Conservation (phyloP, 2,329 filamentous ascomycete species). For the Celoporthe dispersa region DNA sequence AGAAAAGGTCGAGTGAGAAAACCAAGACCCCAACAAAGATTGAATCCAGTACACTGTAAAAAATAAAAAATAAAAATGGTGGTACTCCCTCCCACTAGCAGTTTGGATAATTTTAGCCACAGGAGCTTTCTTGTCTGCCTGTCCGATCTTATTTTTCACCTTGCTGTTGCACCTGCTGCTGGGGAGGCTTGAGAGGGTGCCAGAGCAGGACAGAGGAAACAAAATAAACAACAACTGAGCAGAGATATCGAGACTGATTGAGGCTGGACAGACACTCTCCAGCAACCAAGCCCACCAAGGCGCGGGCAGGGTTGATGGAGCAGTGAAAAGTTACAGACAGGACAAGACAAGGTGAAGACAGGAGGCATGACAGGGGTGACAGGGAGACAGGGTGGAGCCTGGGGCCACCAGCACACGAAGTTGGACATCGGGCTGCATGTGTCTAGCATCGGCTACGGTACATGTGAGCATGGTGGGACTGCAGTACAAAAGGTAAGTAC, state of each 20-base stretch:
- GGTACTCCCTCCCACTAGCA: not conserved
- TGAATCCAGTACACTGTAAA: not conserved
- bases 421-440: not conserved
- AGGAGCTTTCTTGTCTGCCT: not conserved
- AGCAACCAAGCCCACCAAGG: not conserved
- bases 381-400: not conserved
- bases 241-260: not conserved
- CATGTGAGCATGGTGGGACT: not conserved
- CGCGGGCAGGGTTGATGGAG: not conserved
- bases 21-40: not conserved
- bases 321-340: not conserved
- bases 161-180: not conserved
- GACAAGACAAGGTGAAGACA: conserved; percentile 7
- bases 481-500: not conserved
- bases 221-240: not conserved
- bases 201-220: not conserved
- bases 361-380: conserved; percentile 8
- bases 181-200: not conserved
- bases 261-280: not conserved
- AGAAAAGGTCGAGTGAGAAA: not conserved
- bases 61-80: too few species aligned
- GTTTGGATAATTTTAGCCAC: not conserved
- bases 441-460: conserved; percentile 3
- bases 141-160: not conserved
- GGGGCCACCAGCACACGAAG: conserved; percentile 3